phyloP scores from a whole-genome alignment of 2,329 filamentous ascomycete genomes.

The Ceratocystis albifundus region DNA sequence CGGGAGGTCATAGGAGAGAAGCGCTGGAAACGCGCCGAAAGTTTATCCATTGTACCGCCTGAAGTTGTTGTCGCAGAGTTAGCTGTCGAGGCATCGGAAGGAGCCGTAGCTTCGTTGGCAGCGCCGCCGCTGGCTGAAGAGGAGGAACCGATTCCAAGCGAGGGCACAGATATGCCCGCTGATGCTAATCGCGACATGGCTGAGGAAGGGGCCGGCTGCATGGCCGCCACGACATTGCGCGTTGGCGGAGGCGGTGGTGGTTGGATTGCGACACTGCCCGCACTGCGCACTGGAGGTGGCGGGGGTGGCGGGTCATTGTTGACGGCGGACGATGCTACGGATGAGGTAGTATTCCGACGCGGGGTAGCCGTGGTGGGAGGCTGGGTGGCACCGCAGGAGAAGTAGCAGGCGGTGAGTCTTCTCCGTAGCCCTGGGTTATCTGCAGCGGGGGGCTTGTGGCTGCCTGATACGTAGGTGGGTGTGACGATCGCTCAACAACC shows the following conservation, averaged over 20 bases:
- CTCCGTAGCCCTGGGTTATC: constrained; percentile 24
- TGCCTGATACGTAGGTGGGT: constrained; percentile 47
- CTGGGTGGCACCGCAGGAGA: constrained; percentile 44
- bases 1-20: constrained; percentile 14
- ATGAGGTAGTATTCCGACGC: constrained; percentile 27
- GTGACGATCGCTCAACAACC: constrained; percentile 33
- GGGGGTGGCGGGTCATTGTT: constrained; percentile 28
- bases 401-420: not conserved
- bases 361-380: constrained; percentile 58
- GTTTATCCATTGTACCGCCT: constrained; percentile 26
- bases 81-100: constrained; percentile 28
- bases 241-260: constrained; percentile 24
- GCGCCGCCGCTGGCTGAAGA: constrained; percentile 23
- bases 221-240: constrained; percentile 29
- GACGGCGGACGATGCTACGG: constrained; percentile 29
- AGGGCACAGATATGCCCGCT: constrained; percentile 68
- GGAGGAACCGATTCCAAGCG: constrained; percentile 54
- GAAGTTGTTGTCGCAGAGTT: constrained; percentile 23
- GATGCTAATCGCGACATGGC: constrained; percentile 48
- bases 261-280: constrained; percentile 26
- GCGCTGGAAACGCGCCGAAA: constrained; percentile 22
- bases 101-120: constrained; percentile 21
- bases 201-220: constrained; percentile 44
- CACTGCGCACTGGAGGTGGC: constrained; percentile 35
- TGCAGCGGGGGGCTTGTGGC: constrained; percentile 51